Base-by-base conservation (phyloP, 1,284 basidiomycete genomes). In the Anthracocystis setariae region DNA sequence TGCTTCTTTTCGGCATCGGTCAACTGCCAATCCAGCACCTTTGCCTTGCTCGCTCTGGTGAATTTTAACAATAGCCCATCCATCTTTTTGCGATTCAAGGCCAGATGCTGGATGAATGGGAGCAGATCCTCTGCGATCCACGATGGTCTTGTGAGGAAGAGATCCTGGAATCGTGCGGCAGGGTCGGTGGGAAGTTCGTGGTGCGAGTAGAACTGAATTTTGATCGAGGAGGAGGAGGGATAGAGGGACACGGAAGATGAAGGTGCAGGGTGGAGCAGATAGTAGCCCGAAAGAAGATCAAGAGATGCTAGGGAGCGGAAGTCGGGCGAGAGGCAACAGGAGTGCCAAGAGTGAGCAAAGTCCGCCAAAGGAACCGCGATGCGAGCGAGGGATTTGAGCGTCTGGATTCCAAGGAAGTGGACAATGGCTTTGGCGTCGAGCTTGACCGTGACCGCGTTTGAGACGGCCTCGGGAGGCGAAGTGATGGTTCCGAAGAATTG, bases 51-150 rank as follows among this genome's bases (percentile, higher is more conserved):
- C 1, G 69, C 60, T 29, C 76, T 54, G 3, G 67, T 54, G 37
- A 70, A 78, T 47, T 78, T 81, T 15, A 81, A 50, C 46, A 81
- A 40, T 18, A 81, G 54, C 3, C 51, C 46, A 33, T 81, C 78
- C 38, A 66, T 48, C 43, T 65, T 65, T 47, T 76, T 73, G 2
- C 29, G 47, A 33, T 77, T 53, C 9, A 63, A 48, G 15, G 73
- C 66, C 10, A 81, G 54, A 20, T 73, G 69, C 12, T 70, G 45
- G 33, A 82, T 50, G 25, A 79, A 82, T 89, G 82, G 82, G 10
- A 67, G 42, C 12, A 83, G 70, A 33, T 83, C 81, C 13, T 77
- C 67, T 2, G 74, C 71, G 32, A 72, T 53, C 82, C 82, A 83
- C 21, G 65, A 49, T 3, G 76, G 35, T 8, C 80, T 63, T 18